Evolutionary conservation across 495 filamentous ascomycete genomes (phyloP), one percentile per base, ranked within the genome.

Genomic region (Aspergillus diversus): DNA sequence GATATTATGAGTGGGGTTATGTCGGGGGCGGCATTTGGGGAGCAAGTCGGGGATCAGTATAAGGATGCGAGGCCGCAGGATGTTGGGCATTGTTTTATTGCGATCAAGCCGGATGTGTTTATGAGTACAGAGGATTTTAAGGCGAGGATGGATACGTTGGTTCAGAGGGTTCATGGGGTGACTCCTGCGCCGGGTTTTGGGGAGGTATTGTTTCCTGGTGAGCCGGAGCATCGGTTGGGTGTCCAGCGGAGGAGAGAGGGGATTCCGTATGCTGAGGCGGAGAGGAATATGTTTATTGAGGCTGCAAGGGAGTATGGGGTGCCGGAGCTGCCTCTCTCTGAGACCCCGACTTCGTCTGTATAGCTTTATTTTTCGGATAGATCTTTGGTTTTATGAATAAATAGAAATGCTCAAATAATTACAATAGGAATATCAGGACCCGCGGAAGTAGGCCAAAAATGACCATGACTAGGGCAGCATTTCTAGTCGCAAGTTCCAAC

Each of bases 61-160:
- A 69, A 75, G 37, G 52, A 64, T 39, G 6, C 50, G 6, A 56
- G 55, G 52, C 66, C 65, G 12, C 66, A 71, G 37, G 59, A 67
- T 37, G 72, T 75, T 17, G 73, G 73, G 5, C 73, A 76, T 62
- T 71, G 55, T 37, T 70, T 76, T 49, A 56, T 74, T 5, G 72
- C 65, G 5, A 57, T 76, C n/a, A 66, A 64, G 50, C 71, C 70
- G 12, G 73, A 75, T 35, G 39, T 74, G 13, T 75, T 74, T 52
- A 33, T 75, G 48, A 50, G 46, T 12, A 65, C 59, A 37, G 61
- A 69, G n/a, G 69, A 73, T 9, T 66, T 67, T 39, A 65, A 65
- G 42, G 54, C 42, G 2, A 46, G 67, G 5, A 68, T 70, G 68
- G 64, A 70, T 42, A 60, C 49, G n/a, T 56, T 66, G 32, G 54